Evolutionary conservation across 2,329 filamentous ascomycete genomes (phyloP).

Genomic region (Scortechinia acanthostroma): DNA sequence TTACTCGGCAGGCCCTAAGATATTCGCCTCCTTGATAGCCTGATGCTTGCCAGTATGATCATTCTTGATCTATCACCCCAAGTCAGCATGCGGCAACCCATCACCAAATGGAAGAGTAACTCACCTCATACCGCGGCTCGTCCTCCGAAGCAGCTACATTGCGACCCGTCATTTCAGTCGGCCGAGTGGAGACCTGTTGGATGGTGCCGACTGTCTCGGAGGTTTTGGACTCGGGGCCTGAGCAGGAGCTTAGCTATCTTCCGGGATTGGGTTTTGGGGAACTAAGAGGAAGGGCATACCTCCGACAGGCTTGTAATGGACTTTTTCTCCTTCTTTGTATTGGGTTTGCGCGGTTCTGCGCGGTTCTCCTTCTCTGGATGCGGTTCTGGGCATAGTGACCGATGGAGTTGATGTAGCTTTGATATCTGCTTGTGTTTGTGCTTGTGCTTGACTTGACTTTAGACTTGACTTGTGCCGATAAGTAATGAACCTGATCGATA

Average conservation of each 20-base stretch:
- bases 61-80: conserved; percentile 18
- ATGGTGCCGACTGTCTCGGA: conserved; percentile 24
- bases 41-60: conserved; percentile 18
- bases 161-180: conserved; percentile 19
- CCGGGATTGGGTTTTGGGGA: conserved; percentile 2
- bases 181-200: conserved; percentile 20
- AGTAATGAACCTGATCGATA: too few species aligned
- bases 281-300: conserved; percentile 14
- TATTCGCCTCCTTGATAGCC: conserved; percentile 18
- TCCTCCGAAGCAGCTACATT: conserved; percentile 21
- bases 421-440: too few species aligned
- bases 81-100: not conserved
- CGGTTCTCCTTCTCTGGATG: too few species aligned
- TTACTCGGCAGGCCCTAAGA: conserved; percentile 9
- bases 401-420: too few species aligned
- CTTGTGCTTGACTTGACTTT: too few species aligned
- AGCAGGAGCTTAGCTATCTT: not conserved
- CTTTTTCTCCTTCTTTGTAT: conserved; percentile 20
- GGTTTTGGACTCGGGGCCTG: conserved; percentile 26
- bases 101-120: not conserved
- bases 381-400: too few species aligned
- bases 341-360: too few species aligned
- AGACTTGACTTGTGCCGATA: too few species aligned
- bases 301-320: conserved; percentile 29
- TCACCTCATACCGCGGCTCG: conserved; percentile 26